Percentiles rank a stretch among this genome's conserved stretches.
Evolutionary conservation across 176 grass and related monocot species (phyloP).

Genomic region (Phragmites australis): DNA sequence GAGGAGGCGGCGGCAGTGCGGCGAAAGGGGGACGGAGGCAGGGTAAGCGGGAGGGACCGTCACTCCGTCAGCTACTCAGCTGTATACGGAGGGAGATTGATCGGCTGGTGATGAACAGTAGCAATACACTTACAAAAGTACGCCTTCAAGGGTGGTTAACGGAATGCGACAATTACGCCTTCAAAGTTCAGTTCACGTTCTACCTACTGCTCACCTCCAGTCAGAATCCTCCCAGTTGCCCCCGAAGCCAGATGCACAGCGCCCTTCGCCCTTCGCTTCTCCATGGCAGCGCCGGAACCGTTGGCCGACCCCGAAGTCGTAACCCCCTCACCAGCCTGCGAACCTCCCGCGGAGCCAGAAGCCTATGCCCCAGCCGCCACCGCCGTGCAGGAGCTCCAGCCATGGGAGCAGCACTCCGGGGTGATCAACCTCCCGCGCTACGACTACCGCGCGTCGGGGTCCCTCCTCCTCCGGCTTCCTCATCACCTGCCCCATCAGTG

Average conservation of each 20-base stretch:
- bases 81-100: neutral
- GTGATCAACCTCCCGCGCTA: slow-evolving; percentile 92
- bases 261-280: neutral
- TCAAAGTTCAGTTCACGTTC: neutral
- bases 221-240: no score
- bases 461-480: slow-evolving; percentile 79
- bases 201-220: no score
- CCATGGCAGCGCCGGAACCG: slow-evolving; percentile 49
- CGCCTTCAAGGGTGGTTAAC: neutral
- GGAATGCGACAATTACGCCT: neutral
- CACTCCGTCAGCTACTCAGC: no score
- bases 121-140: no score
- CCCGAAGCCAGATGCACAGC: no score
- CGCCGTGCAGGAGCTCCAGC: slow-evolving; percentile 42
- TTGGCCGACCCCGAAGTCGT: slow-evolving; percentile 14
- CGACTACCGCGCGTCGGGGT: slow-evolving; percentile 77
- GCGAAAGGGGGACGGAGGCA: neutral
- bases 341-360: slow-evolving; percentile 24
- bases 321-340: neutral
- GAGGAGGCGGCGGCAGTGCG: neutral
- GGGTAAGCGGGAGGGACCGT: neutral
- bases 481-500: slow-evolving; percentile 98
- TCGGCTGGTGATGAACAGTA: no score
- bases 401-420: slow-evolving; percentile 85
- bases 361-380: neutral